phyloP scores from a whole-genome alignment of 257 asterid species.

The Thymus quinquecostatus region DNA sequence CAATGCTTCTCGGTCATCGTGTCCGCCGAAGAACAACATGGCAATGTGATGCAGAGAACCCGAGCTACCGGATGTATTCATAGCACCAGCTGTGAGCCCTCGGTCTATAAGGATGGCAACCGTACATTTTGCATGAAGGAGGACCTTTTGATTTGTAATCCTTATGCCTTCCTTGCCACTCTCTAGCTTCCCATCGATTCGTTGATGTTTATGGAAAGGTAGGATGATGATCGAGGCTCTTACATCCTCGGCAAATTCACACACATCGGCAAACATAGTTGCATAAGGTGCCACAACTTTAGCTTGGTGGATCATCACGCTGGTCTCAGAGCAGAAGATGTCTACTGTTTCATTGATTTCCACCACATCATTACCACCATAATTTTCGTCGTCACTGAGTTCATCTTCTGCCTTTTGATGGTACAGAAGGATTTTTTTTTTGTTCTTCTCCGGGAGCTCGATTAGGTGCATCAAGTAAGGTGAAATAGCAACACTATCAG shows the following conservation, averaged over 20 bases:
- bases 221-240: constrained; percentile 78
- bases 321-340: constrained; percentile 72
- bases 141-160: constrained; percentile 81
- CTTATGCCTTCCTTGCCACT: constrained; percentile 87
- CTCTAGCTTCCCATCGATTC: constrained; percentile 94
- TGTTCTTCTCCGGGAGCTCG: constrained; percentile 84
- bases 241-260: constrained; percentile 67
- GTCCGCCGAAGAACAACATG: constrained; percentile 87
- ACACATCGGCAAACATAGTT: constrained; percentile 67
- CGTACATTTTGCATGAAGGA: constrained; percentile 77
- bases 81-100: constrained; percentile 73
- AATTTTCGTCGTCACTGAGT: constrained; percentile 82
- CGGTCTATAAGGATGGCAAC: constrained; percentile 91
- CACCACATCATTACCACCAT: constrained; percentile 94
- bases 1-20: constrained; percentile 94
- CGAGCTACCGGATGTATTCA: constrained; percentile 37
- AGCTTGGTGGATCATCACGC: constrained; percentile 65
- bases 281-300: constrained; percentile 77
- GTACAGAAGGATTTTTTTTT: constrained; percentile 56
- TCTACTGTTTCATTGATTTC: constrained; percentile 95
- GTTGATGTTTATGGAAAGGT: constrained; percentile 95
- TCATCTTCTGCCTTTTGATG: constrained; percentile 89
- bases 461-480: constrained; percentile 90
- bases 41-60: constrained; percentile 83
- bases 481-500: constrained; percentile 57